These are phyloP conservation scores for Clonostachys rosea DNA, from an alignment of 2,329 filamentous ascomycete genomes.

Conservation along the genomic window DNA sequence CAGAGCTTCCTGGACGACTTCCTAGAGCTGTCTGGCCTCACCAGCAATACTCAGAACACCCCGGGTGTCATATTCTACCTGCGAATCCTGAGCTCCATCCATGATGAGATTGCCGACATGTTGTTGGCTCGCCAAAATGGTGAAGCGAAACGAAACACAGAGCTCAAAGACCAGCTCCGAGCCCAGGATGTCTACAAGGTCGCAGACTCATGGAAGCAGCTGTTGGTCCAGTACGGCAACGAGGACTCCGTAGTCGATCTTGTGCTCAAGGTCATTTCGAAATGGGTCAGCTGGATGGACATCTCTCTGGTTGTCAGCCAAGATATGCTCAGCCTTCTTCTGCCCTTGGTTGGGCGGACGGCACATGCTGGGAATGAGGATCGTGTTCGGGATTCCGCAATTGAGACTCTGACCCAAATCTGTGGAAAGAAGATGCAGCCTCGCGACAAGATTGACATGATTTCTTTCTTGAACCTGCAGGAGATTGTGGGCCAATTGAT, in stretches of 20 bases:
- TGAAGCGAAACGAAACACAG: conserved; percentile 80
- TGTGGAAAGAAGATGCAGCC: conserved; percentile 97
- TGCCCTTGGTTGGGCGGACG: conserved; percentile 80
- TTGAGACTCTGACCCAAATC: conserved; percentile 93
- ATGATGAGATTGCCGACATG: conserved; percentile 96
- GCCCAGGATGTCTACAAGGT: conserved; percentile 86
- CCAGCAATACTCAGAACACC: conserved; percentile 64
- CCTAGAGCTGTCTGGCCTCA: conserved; percentile 64
- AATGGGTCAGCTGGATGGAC: conserved; percentile 99
- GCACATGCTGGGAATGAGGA: conserved; percentile 66
- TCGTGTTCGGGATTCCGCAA: conserved; percentile 82
- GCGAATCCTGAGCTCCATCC: conserved; percentile 80
- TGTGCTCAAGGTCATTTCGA: conserved; percentile 85
- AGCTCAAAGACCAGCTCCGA: conserved; percentile 87
- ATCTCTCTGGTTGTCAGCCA: conserved; percentile 91
- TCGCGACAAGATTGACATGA: conserved; percentile 89
- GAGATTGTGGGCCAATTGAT: conserved; percentile 84
- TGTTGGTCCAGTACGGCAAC: conserved; percentile 72
- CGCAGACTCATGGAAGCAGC: conserved; percentile 84
- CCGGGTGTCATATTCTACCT: conserved; percentile 82
- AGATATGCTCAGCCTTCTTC: conserved; percentile 77
- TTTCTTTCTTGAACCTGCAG: conserved; percentile 82
- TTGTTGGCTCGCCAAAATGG: conserved; percentile 72
- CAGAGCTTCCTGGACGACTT: conserved; percentile 89
- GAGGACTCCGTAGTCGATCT: conserved; percentile 76